phyloP scores from a whole-genome alignment of 164 flowering plant species.

The Vitis amurensis region DNA sequence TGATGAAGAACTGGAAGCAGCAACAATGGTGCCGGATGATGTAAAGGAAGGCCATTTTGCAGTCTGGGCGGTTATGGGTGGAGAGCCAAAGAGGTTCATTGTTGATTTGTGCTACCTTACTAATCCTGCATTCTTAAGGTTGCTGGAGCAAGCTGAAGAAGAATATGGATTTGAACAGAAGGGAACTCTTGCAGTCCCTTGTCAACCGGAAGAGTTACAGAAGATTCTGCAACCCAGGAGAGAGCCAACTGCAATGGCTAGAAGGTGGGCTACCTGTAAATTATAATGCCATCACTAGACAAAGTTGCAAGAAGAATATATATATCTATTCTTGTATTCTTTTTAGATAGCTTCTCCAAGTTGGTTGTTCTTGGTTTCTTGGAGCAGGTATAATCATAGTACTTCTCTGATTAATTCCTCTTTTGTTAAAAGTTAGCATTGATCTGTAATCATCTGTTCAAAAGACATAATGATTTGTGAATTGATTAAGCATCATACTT shows the following conservation, averaged over 20 bases:
- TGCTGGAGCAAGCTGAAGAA: slow-evolving; percentile 48
- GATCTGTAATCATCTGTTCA: too few species aligned
- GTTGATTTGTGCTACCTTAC: slow-evolving; percentile 32
- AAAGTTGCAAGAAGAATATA: too few species aligned
- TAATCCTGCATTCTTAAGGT: slow-evolving; percentile 42
- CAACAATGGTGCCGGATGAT: slow-evolving; percentile 28
- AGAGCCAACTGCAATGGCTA: neutral
- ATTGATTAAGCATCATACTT: too few species aligned
- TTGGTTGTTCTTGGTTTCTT: too few species aligned
- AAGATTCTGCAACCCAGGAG: slow-evolving; percentile 23
- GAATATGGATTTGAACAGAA: slow-evolving; percentile 52
- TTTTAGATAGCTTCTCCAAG: too few species aligned
- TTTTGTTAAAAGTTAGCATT: too few species aligned
- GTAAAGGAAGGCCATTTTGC: slow-evolving; percentile 57
- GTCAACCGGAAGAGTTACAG: slow-evolving; percentile 40
- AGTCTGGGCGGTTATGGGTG: slow-evolving; percentile 34
- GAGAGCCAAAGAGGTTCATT: slow-evolving; percentile 35
- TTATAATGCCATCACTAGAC: too few species aligned
- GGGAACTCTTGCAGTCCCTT: slow-evolving; percentile 50
- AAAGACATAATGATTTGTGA: too few species aligned
- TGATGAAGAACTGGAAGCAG: slow-evolving; percentile 10
- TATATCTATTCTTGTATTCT: too few species aligned
- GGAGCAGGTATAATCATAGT: too few species aligned
- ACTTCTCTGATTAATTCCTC: too few species aligned
- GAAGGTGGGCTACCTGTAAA: too few species aligned